Percentiles rank a stretch among this genome's conserved stretches.
phyloP scores from a whole-genome alignment of 257 asterid genomes.

The Ophiorrhiza pumila region DNA sequence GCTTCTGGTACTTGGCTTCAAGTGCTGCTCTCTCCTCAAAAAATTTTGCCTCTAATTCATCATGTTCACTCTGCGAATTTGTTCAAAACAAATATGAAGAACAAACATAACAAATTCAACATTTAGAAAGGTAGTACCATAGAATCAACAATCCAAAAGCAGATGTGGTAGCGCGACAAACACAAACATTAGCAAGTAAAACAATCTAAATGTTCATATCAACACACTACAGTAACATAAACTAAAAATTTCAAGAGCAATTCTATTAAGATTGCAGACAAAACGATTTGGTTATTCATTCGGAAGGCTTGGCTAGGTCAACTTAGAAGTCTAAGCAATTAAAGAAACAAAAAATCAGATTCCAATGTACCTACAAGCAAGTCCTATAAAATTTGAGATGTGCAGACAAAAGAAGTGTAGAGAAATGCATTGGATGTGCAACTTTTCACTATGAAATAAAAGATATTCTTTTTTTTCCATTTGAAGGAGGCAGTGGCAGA shows the following conservation, averaged over 20 bases:
- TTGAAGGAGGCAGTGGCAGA: too few species aligned
- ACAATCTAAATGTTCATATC: neutral
- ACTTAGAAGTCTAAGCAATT: neutral
- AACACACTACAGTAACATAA: too few species aligned
- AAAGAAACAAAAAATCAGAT: neutral
- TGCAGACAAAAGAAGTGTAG: neutral
- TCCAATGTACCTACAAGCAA: neutral
- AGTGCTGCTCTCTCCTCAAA: slow-evolving; percentile 40
- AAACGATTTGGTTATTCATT: neutral
- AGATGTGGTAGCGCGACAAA: neutral
- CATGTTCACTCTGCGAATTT: slow-evolving; percentile 33
- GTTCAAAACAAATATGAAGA: neutral
- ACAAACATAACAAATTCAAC: neutral
- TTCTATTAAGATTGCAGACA: neutral
- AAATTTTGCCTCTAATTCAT: slow-evolving; percentile 31
- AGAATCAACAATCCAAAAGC: too few species aligned
- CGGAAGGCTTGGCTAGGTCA: neutral
- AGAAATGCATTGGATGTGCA: neutral
- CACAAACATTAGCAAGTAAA: neutral
- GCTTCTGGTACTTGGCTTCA: slow-evolving; percentile 39
- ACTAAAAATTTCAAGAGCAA: neutral
- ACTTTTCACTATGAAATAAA: neutral
- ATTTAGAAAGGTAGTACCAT: neutral
- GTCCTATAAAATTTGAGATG: neutral
- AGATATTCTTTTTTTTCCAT: neutral